phyloP scores from a whole-genome alignment of 192 early-diverging fungal genomes.

The Pilaira anomala region DNA sequence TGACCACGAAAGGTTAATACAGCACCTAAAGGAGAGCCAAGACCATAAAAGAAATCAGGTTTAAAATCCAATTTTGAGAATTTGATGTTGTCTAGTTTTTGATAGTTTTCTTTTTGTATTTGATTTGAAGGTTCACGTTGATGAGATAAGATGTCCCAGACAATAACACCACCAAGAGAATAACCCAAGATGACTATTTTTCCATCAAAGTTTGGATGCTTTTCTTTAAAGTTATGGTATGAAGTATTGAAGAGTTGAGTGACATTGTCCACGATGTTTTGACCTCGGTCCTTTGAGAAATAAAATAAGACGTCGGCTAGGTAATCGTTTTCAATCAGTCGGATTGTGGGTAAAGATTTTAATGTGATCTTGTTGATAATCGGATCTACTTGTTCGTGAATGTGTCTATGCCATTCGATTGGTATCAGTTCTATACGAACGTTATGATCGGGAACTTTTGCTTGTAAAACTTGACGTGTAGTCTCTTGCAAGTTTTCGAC shows the following conservation, averaged over 20 bases:
- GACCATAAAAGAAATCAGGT: slow-evolving; percentile 46
- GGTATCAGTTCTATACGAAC: slow-evolving; percentile 40
- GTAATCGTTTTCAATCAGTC: slow-evolving; percentile 42
- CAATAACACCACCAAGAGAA: slow-evolving; percentile 67
- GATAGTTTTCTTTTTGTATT: slow-evolving; percentile 17
- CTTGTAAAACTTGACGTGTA: slow-evolving; percentile 36
- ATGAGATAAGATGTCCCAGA: slow-evolving; percentile 62
- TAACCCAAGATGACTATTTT: slow-evolving; percentile 59
- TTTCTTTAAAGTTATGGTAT: slow-evolving; percentile 49
- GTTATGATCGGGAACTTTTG: slow-evolving; percentile 35
- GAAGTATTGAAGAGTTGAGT: slow-evolving; percentile 38
- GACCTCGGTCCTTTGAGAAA: slow-evolving; percentile 38
- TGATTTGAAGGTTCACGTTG: slow-evolving; percentile 24
- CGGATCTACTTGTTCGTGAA: slow-evolving; percentile 35
- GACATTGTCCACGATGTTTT: slow-evolving; percentile 33
- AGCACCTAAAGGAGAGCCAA: slow-evolving; percentile 54
- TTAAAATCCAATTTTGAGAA: slow-evolving; percentile 45
- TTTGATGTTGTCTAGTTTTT: slow-evolving; percentile 19
- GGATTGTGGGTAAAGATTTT: slow-evolving; percentile 40
- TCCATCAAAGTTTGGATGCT: slow-evolving; percentile 61
- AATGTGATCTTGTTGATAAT: slow-evolving; percentile 35
- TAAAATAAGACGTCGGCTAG: slow-evolving; percentile 39
- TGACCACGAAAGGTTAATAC: slow-evolving; percentile 63
- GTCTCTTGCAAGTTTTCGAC: slow-evolving; percentile 39
- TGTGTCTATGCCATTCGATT: slow-evolving; percentile 39